Evolutionary conservation across 768 basidiomycete species (phyloP), one percentile per base, ranked within the genome.

Genomic region (Cyclocybe cylindracea): DNA sequence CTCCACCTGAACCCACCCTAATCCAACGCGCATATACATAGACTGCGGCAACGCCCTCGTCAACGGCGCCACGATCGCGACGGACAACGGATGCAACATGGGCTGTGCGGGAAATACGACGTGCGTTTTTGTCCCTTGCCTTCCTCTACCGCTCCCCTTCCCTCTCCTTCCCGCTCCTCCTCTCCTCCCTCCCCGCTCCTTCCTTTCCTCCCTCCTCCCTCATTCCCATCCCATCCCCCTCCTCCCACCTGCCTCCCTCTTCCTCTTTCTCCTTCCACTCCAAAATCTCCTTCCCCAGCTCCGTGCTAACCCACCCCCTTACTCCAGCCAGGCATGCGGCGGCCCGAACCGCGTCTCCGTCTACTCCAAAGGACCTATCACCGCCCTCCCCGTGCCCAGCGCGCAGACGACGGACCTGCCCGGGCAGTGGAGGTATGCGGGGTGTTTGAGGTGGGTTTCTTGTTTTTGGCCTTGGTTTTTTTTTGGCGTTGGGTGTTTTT

Each of bases 21-120:
- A 18, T 29, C 19, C 16, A 42, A 7, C 6, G 41, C 14, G 29
- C 18, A 18, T 39, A 32, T 50, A 38, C 46, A 10, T 53, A 89
- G 87, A 84, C 69, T 94, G 92, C 57, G 89, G 88, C 2, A 76
- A 90, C 61, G 68, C 73, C 9, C 70, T 92, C 42, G 71, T 84
- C 10, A 75, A 80, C 31, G 86, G 85, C 8, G 89, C 87, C 1
- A 79, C 76, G 1, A 43, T 60, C 11, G 78, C 77, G 0, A 54
- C 71, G 1, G 77, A 78, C 1, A 66, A 70, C 3, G 76, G 76
- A 34, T 95, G 93, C 62, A 82, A 78, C 63, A 89, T 87, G 86
- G 76, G 74, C 0, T 95, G 93, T 54, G 77, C 77, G 13, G 93
- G 90, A 18, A 85, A 84, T 51, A 36, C 80, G 9, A 74, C 79